Conservation (phyloP, 305 asterid genomes). For the Fraxinus albicans region DNA sequence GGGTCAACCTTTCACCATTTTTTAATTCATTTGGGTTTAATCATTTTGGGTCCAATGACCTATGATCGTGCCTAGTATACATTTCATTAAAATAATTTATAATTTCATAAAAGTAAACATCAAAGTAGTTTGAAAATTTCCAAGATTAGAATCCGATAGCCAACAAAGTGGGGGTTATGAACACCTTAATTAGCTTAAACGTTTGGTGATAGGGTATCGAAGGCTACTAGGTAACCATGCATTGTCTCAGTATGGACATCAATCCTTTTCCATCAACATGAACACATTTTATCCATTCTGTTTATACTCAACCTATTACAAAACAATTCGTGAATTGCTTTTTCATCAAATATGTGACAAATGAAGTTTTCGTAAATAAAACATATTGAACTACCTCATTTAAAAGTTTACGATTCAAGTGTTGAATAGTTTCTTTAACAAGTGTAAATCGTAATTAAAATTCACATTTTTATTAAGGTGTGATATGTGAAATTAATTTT, state of each 20-base stretch:
- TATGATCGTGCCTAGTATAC: background rate
- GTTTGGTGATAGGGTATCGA: constrained; percentile 28
- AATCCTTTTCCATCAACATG: constrained; percentile 24
- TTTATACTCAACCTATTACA: background rate
- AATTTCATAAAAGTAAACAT: background rate
- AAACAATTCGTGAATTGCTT: background rate
- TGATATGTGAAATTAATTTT: background rate
- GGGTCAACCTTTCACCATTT: background rate
- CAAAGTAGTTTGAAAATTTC: background rate
- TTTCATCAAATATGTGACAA: background rate
- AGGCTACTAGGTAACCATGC: constrained; percentile 28
- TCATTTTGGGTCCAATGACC: background rate
- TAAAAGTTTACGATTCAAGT: background rate
- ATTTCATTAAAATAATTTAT: background rate
- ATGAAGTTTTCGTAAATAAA: background rate
- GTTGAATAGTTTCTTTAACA: background rate
- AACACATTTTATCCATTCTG: constrained; percentile 12
- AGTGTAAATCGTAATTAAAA: background rate
- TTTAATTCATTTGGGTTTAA: background rate
- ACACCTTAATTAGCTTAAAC: constrained; percentile 27
- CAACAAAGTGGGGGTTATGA: constrained; percentile 36
- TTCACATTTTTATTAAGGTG: background rate
- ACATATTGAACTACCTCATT: background rate
- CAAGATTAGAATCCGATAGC: constrained; percentile 30
- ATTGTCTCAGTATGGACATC: constrained; percentile 15